Base-by-base conservation (phyloP, 164 flowering plant genomes). In the Berberis vulgaris region DNA sequence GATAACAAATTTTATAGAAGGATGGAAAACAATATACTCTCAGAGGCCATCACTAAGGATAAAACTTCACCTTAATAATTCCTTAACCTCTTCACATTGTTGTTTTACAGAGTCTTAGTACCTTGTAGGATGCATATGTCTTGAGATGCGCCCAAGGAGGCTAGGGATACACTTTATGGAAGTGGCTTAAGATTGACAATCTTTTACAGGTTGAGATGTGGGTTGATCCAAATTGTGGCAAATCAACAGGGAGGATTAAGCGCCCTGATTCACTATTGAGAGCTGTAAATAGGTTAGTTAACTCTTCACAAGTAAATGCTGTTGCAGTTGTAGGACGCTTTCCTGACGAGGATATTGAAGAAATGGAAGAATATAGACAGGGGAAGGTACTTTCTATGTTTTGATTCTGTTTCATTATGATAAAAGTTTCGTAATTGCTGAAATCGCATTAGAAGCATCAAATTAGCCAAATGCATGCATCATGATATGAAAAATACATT, bases 241-340 rank as follows among this genome's bases (percentile, higher is more conserved):
- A 90, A 67, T 87, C 97, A 63, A 91, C 91, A 2, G 97, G 97
- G 69, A 78, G 92, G 70, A 90, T 88, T 59, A 76, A 73, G 60
- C 84, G 78, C 63, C 88, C 91, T 68, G 89, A 72, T 72, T 83
- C 97, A 40, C 74, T 90, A 63, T 61, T 88, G 62, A 84, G 90
- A 74, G 90, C 92, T 66, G 95, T 88, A 59, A 64, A 75, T 45
- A 68, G 69, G 44, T 76, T 90, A 63, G 65, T 83, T 46, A 70
- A 64, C 42, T 68, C 54, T 39, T 69, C 89, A 38, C 66, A 72
- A 53, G 90, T 86, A 44, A 78, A 85, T 79, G 97, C 97, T 5
- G 43, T 90, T 74, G 97, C 97, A 45, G 97, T 90, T 62, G 91
- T 90, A 49, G 92, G 83, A 12, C 90, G 95, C 7, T 90, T 90